Base-by-base conservation (phyloP, 176 grass and related monocot species). In the Miscanthus lutarioriparius region DNA sequence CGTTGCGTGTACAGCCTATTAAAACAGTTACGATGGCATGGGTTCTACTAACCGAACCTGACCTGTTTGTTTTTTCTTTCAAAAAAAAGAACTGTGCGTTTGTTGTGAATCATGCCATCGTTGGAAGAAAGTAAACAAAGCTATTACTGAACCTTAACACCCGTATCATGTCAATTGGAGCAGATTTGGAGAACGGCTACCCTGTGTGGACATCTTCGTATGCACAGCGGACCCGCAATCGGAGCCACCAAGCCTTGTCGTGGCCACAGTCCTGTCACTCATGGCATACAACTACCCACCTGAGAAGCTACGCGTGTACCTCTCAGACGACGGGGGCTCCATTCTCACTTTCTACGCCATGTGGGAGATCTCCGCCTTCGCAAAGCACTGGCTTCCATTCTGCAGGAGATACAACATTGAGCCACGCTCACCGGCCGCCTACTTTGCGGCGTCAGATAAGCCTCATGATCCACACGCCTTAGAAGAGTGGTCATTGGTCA, bases 211-310 rank as follows among this genome's bases (percentile, higher is more conserved):
- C 47, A 83, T 94, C 70, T 97, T 97, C 2, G 86, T 94, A 1
- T 97, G 94, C 84, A 97, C 92, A 35, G 92, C 92, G 0, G 90
- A 97, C 54, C 90, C 92, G 2, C 68, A 27, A 0, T 69, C 78
- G 0, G 92, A 97, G 69, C 92, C 95, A 16, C 95, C 95, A 6
- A 97, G 69, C 37, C 78, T 97, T 38, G 95, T 94, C 36, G 40
- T 91, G 25, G 85, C 90, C 15, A 94, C 95, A 0, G 20, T 94
- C 36, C 84, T 97, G 2, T 94, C 92, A 0, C 19, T 92, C 36
- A 97, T 97, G 95, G 92, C 92, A 2, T 94, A 92, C 36, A 70
- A 92, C 41, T 94, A 92, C 40, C 92, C 95, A 1, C 1, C 88
- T 0, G 78, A 91, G 51, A 97, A 94, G 38, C 43, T 97, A 10